Evolutionary conservation across 441 rosid genomes (phyloP), one percentile per base, ranked within the genome.

Genomic region (Gossypium aridum): DNA sequence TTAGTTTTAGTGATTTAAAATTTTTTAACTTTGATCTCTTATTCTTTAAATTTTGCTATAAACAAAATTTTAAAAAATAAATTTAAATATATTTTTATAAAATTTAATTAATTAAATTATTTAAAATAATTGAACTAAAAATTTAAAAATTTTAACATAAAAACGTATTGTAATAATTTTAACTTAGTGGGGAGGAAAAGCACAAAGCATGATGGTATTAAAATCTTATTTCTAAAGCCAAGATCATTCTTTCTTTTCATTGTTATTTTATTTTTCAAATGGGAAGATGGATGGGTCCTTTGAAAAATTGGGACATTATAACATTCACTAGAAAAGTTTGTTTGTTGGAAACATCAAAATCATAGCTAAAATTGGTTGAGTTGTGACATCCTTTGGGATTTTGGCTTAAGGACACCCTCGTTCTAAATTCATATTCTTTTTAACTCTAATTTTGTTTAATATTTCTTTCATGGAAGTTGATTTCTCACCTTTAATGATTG

Each of bases 331-430:
- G 14, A 17, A 43, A 25, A 22, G 47, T 22, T 3, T 3, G 25
- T 23, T 53, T 60, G 56, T 43, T 26, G n/a, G 64, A 69, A 47
- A 69, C 75, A 70, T 69, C 55, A 74, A 76, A 56, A 62, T 54
- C 39, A 34, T 55, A 34, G 49, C 71, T 20, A 34, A 34, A 19
- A 53, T 74, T 64, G 53, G 77, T 74, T 74, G 71, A 25, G 59
- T 49, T 73, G 70, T 62, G 64, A 8, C 47, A 47, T 73, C 70
- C 2, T 39, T 51, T 16, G 31, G 69, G 68, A 64, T 34, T 57
- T 57, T 28, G 69, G 26, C 20, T 45, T 13, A 61, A 7, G 28
- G 70, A 1, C 76, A 1, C 76, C 65, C 20, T 5, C 4, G 0
- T 57, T n/a, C 14, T 54, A 1, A 2, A 25, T 16, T 54, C 8